phyloP scores from a whole-genome alignment of 441 rosid genomes.

The Erodium trifolium region DNA sequence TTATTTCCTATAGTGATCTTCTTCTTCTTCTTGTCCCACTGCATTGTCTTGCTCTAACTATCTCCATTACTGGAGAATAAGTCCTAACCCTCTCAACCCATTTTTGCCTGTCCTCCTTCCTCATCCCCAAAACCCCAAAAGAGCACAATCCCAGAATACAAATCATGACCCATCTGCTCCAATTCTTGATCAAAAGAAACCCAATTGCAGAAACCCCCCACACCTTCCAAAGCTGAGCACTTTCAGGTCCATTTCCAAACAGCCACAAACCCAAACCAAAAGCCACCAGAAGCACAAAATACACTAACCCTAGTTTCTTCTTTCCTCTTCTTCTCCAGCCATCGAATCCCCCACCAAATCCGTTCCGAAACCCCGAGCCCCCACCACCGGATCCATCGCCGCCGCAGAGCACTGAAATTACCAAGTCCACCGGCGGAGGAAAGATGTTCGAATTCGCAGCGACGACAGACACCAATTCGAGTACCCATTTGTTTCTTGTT shows the following conservation, averaged over 20 bases:
- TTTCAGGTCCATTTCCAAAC: slow-evolving; percentile 26
- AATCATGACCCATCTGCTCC: slow-evolving; percentile 23
- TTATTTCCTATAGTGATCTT: slow-evolving; percentile 7
- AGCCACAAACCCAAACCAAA: slow-evolving; percentile 21
- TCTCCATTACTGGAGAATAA: slow-evolving; percentile 20
- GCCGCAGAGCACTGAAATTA: slow-evolving; percentile 25
- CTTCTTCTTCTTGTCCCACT: slow-evolving; percentile 21
- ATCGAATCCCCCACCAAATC: slow-evolving; percentile 30
- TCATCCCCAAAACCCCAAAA: slow-evolving; percentile 27
- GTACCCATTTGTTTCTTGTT: slow-evolving; percentile 19
- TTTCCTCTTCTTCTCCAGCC: slow-evolving; percentile 33
- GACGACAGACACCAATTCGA: slow-evolving; percentile 26
- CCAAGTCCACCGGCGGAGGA: slow-evolving; percentile 35
- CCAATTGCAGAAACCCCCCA: slow-evolving; percentile 24
- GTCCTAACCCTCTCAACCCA: slow-evolving; percentile 20
- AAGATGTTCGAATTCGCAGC: slow-evolving; percentile 33
- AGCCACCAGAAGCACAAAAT: slow-evolving; percentile 18
- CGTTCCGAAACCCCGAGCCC: slow-evolving; percentile 21
- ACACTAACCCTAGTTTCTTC: slow-evolving; percentile 14
- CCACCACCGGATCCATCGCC: slow-evolving; percentile 21
- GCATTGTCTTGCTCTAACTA: background rate
- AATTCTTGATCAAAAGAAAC: slow-evolving; percentile 9
- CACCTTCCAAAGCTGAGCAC: slow-evolving; percentile 20
- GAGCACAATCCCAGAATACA: slow-evolving; percentile 29
- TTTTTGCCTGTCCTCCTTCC: slow-evolving; percentile 22